Evolutionary conservation across 2,329 filamentous ascomycete species (phyloP), one percentile per base, ranked within the genome.

Genomic region (Beauveria bassiana): DNA sequence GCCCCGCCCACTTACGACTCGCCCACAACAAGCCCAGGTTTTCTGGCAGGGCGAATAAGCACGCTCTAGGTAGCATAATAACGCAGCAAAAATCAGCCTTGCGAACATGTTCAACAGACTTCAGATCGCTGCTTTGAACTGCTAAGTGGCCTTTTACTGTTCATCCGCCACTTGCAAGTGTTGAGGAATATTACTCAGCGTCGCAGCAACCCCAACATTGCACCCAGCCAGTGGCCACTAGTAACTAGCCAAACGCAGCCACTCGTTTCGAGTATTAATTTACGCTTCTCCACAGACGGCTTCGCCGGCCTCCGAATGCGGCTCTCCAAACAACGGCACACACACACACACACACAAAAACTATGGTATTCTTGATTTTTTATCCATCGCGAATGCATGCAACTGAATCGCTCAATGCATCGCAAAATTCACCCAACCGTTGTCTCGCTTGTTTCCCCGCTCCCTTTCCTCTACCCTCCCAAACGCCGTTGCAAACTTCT

Each of bases 271-370:
- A 34, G 31, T 9, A 26, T 10, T 47, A 38, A 49, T 10, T 56
- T 34, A 28, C 22, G 24, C n/a, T 38, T 38, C 43, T 58, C 54
- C 54, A 58, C 54, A 34, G 14, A 58, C 54, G 54, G 54, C 31
- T 14, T 31, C 54, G 43, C 45, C 54, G 54, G 43, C 43, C 54
- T 47, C 54, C 54, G 54, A 58, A 58, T 58, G 54, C 54, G 45
- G 54, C 45, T 34, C 20, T 10, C 1, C 10, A 31, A 34, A 5
- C 24, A n/a, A 31, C 7, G 2, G 18, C 18, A 16, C 8, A 34
- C n/a, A 22, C 20, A 22, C 20, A 22, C 20, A 42, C 18, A 28
- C 24, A 26, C 42, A 16, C 20, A 14, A 5, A 6, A 34, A 20
- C 10, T 46, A 12, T 46, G 9, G n/a, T 20, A 12, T 20, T 20